phyloP scores from a whole-genome alignment of 768 basidiomycete species.

The Cystobasidium ongulense region DNA sequence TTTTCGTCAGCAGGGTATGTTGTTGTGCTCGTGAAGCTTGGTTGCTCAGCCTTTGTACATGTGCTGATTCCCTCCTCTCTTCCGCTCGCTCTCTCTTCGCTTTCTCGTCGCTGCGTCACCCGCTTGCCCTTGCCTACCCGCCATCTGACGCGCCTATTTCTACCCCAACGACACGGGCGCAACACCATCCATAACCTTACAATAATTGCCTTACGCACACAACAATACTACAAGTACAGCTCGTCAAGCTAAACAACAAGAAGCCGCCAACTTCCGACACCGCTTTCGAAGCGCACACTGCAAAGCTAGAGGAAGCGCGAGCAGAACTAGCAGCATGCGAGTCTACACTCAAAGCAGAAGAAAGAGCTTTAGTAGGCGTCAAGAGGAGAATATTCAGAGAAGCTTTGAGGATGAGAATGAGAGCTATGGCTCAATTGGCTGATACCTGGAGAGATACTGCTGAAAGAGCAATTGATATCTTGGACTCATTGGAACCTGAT shows the following conservation, averaged over 20 bases:
- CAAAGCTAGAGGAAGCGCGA: constrained; percentile 40
- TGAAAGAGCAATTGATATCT: constrained; percentile 17
- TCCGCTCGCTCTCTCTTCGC: not conserved
- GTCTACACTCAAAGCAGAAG: constrained; percentile 39
- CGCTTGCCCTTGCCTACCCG: not conserved
- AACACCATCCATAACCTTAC: not conserved
- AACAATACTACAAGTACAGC: no score
- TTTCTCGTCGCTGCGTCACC: not conserved
- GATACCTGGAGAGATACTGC: constrained; percentile 33
- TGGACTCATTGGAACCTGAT: constrained; percentile 20
- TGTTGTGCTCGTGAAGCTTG: not conserved
- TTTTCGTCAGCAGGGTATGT: constrained; percentile 39
- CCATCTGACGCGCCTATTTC: not conserved
- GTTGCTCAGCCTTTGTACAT: not conserved
- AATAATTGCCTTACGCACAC: not conserved
- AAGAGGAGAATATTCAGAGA: constrained; percentile 40
- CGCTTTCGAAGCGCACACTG: constrained; percentile 30
- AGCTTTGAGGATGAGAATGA: constrained; percentile 38
- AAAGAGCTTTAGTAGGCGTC: constrained; percentile 34
- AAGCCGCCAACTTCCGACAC: constrained; percentile 33
- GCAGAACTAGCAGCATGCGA: constrained; percentile 41
- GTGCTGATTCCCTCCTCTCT: not conserved
- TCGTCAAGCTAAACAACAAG: constrained; percentile 41
- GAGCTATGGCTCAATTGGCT: constrained; percentile 38
- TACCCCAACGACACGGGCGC: not conserved